Evolutionary conservation across 768 basidiomycete genomes (phyloP).

Genomic region (Lactifluus volemus): DNA sequence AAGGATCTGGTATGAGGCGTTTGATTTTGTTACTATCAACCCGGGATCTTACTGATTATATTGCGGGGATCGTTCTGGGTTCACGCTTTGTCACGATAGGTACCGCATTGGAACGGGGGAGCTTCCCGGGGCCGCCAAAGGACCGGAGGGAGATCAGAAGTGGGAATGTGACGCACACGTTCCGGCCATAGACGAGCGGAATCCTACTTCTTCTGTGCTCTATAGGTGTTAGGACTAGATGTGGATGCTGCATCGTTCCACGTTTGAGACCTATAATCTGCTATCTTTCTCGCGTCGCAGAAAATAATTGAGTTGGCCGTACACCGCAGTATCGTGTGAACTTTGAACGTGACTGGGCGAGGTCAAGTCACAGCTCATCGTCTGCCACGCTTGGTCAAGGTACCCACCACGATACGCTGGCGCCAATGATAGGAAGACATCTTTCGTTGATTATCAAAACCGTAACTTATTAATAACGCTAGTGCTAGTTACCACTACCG

Average conservation of each 20-base stretch:
- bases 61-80: background rate
- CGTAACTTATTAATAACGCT: too few species aligned
- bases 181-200: constrained; percentile 15
- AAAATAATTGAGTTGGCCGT: background rate
- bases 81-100: constrained; percentile 3
- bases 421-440: too few species aligned
- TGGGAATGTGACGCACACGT: constrained; percentile 30
- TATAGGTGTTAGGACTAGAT: background rate
- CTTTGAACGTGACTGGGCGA: too few species aligned
- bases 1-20: background rate
- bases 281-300: background rate
- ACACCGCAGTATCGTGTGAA: background rate
- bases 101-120: constrained; percentile 21
- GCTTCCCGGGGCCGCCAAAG: constrained; percentile 27
- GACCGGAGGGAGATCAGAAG: constrained; percentile 28
- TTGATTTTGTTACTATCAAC: background rate
- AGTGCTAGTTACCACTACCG: too few species aligned
- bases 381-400: too few species aligned
- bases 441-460: too few species aligned
- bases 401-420: too few species aligned
- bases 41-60: background rate
- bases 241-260: background rate
- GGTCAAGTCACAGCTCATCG: too few species aligned
- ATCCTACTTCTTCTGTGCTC: background rate
- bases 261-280: background rate